phyloP scores from a whole-genome alignment of 2,329 filamentous ascomycete species.

The Aspergillus niger region DNA sequence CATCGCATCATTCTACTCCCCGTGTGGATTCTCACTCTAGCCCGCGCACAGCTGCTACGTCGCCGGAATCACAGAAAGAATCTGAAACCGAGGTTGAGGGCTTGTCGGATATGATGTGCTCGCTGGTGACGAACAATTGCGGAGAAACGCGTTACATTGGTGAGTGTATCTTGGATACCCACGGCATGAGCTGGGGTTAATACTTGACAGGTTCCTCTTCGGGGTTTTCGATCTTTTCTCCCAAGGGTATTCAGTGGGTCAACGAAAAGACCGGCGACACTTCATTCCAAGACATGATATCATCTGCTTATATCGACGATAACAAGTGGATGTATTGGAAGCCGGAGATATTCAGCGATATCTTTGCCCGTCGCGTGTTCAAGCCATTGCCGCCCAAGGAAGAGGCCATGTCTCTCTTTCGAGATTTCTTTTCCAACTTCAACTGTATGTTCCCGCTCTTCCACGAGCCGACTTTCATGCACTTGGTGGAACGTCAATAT shows the following conservation, averaged over 20 bases:
- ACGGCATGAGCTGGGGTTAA: conserved; percentile 20
- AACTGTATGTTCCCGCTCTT: conserved; percentile 98
- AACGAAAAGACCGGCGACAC: conserved; percentile 96
- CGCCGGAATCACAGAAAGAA: conserved; percentile 56
- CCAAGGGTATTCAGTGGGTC: conserved; percentile 97
- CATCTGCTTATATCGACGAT: conserved; percentile 84
- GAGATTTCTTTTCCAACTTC: conserved; percentile 97
- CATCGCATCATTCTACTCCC: conserved; percentile 49
- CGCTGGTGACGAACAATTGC: conserved; percentile 88
- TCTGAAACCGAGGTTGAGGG: conserved; percentile 75
- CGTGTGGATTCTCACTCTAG: conserved; percentile 51
- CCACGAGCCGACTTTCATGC: conserved; percentile 98
- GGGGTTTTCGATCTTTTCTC: conserved; percentile 97
- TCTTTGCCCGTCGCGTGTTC: conserved; percentile 84
- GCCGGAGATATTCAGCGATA: conserved; percentile 91
- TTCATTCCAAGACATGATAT: conserved; percentile 94
- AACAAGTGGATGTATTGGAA: conserved; percentile 98
- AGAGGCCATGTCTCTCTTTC: conserved; percentile 84
- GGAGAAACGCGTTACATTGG: conserved; percentile 96
- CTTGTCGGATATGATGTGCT: conserved; percentile 98
- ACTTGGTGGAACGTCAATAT: conserved; percentile 91
- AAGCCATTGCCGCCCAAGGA: conserved; percentile 78
- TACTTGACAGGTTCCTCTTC: conserved; percentile 76
- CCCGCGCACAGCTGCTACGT: conserved; percentile 54
- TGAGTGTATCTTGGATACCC: conserved; percentile 45